A percentile compares a stretch with the other conserved stretches of the same genome.
Conservation (phyloP, 805 yeast genomes). For the Yamadazyma philogaea region DNA sequence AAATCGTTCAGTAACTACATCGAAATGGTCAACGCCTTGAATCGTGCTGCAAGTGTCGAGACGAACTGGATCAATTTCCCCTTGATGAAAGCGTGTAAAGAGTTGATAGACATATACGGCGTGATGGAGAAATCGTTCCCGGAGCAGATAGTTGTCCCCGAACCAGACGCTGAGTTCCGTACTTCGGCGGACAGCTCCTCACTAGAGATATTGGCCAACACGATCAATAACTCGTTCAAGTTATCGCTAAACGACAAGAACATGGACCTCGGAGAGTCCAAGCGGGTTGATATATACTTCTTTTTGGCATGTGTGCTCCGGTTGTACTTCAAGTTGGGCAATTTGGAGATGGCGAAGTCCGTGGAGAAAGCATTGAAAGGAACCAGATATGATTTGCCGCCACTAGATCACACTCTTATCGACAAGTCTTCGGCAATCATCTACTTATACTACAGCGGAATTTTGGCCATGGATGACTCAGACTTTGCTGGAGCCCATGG, state of each 20-base stretch:
- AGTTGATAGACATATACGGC: slow-evolving; percentile 39
- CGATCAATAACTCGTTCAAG: slow-evolving; percentile 71
- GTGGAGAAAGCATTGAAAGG: slow-evolving; percentile 66
- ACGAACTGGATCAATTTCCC: slow-evolving; percentile 51
- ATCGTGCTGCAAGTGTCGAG: slow-evolving; percentile 52
- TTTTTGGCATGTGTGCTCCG: slow-evolving; percentile 68
- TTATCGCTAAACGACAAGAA: slow-evolving; percentile 76
- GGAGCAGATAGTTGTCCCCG: slow-evolving; percentile 19
- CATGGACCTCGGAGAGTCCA: slow-evolving; percentile 45
- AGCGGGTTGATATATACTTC: slow-evolving; percentile 63
- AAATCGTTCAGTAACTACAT: slow-evolving; percentile 32
- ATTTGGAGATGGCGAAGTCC: slow-evolving; percentile 70
- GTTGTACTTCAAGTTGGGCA: slow-evolving; percentile 63
- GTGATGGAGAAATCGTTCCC: slow-evolving; percentile 31
- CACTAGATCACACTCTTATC: slow-evolving; percentile 33
- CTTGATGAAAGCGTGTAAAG: slow-evolving; percentile 38
- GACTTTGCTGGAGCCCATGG: slow-evolving; percentile 51
- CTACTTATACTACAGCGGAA: slow-evolving; percentile 67
- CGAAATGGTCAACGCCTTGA: slow-evolving; percentile 44
- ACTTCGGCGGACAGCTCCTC: slow-evolving; percentile 18
- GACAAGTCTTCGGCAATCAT: slow-evolving; percentile 49
- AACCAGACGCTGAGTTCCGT: slow-evolving; percentile 16
- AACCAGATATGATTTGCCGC: slow-evolving; percentile 52
- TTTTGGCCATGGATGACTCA: slow-evolving; percentile 62
- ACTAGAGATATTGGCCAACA: slow-evolving; percentile 55